Conservation (phyloP, 805 yeast genomes). For the Pichia nanzhaoensis region DNA sequence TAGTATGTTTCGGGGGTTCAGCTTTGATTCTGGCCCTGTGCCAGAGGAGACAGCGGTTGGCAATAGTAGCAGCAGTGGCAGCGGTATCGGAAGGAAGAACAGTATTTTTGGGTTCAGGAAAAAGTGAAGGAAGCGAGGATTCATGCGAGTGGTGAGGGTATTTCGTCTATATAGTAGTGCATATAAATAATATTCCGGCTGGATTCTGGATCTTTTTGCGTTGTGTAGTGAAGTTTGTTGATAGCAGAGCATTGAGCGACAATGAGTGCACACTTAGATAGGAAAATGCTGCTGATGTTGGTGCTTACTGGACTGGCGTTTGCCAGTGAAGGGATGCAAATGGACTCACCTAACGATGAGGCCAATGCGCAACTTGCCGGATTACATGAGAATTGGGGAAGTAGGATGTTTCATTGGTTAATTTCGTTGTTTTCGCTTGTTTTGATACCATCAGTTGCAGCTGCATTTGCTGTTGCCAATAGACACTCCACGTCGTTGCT, state of each 20-base stretch:
- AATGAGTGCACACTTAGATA: not conserved
- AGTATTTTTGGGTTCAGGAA: too few relatives aligned
- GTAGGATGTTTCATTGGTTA: slow-evolving; percentile 37
- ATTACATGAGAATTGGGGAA: slow-evolving; percentile 21
- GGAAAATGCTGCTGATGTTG: not conserved
- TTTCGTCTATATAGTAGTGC: too few relatives aligned
- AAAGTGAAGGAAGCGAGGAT: too few relatives aligned
- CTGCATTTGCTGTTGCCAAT: slow-evolving; percentile 51
- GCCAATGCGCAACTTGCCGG: slow-evolving; percentile 13
- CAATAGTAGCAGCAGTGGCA: too few relatives aligned
- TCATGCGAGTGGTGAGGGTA: too few relatives aligned
- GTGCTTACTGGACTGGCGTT: not conserved
- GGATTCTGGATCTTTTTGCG: too few relatives aligned
- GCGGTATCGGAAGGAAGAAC: too few relatives aligned
- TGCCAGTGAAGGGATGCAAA: slow-evolving; percentile 13
- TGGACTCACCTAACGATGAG: slow-evolving; percentile 18
- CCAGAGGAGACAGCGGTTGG: not conserved
- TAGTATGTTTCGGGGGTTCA: not conserved
- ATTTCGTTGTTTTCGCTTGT: slow-evolving; percentile 32
- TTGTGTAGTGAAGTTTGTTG: not conserved
- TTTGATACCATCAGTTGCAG: slow-evolving; percentile 49
- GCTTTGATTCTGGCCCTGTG: not conserved
- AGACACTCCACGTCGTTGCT: slow-evolving; percentile 37
- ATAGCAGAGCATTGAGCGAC: not conserved
- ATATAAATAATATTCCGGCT: too few relatives aligned